Conservation (phyloP, 2,329 filamentous ascomycete species). For the Epichloe elymi region DNA sequence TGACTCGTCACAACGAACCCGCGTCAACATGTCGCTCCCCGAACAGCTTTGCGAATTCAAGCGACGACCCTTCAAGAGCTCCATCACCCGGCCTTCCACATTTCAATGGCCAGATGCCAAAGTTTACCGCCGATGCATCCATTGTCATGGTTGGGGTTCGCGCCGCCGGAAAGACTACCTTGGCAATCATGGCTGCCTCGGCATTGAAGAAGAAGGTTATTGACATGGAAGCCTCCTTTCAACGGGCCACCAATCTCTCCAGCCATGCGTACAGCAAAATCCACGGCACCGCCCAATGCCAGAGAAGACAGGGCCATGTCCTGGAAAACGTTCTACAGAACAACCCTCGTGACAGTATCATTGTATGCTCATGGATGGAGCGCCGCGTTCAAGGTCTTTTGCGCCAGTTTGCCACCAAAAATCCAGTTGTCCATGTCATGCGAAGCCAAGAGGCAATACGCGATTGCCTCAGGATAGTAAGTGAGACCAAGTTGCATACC, state of each 20-base stretch:
- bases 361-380: slow-evolving; percentile 63
- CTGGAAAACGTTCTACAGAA: slow-evolving; percentile 45
- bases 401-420: slow-evolving; percentile 45
- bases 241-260: slow-evolving; percentile 47
- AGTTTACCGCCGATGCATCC: slow-evolving; percentile 49
- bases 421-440: slow-evolving; percentile 59
- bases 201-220: slow-evolving; percentile 55
- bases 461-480: slow-evolving; percentile 43
- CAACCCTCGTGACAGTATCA: slow-evolving; percentile 49
- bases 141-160: slow-evolving; percentile 61
- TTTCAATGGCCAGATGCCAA: slow-evolving; percentile 16
- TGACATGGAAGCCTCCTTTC: slow-evolving; percentile 56
- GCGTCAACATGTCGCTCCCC: neutral
- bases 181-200: slow-evolving; percentile 62
- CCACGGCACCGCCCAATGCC: slow-evolving; percentile 49
- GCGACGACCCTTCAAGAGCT: slow-evolving; percentile 9
- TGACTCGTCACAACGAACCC: slow-evolving; percentile 1
- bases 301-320: slow-evolving; percentile 47
- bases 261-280: slow-evolving; percentile 50
- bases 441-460: slow-evolving; percentile 54
- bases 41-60: neutral
- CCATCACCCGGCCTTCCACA: slow-evolving; percentile 14
- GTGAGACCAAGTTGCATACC: slow-evolving; percentile 41
- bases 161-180: slow-evolving; percentile 61
- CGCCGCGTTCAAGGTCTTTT: slow-evolving; percentile 47